Base-by-base conservation (phyloP, 1,284 basidiomycete genomes). In the Ustilago curta region DNA sequence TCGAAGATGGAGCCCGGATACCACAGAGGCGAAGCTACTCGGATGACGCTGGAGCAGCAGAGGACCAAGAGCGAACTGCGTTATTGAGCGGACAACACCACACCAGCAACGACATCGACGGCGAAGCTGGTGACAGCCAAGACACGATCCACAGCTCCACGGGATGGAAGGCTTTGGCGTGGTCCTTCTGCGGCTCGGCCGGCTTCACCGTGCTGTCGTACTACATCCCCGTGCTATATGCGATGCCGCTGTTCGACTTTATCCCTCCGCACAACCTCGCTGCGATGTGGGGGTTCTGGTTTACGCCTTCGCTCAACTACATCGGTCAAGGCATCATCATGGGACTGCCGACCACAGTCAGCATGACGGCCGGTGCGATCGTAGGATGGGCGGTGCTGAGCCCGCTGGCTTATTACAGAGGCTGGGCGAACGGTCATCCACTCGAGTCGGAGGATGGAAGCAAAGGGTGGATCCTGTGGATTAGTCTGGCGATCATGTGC, bases 311-410 rank as follows among this genome's bases (percentile, higher is more conserved):
- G 83, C 87, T 97, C 49, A 93, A 92, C 3, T 80, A 80, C 48
- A 74, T 77, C 47, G 76, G 63, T 8, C 64, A 76, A 91, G 93
- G 95, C 5, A 95, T 98, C 74, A 98, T 98, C 83, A 98, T 98
- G 96, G 95, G 95, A 4, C 92, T 96, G 76, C 93, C 94, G 0
- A 97, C 94, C 0, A 95, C 94, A 0, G 83, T 96, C 29, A 93
- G 92, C 82, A 97, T 98, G 95, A 95, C 92, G 27, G 77, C 92
- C 89, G 95, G 95, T 39, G 97, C 97, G 92, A 77, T 98, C n/a
- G 90, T 93, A 1, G 95, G 95, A 14, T 98, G 96, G 95, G 94
- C 90, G 3, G 86, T 98, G 25, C 88, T 98, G 21, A 94, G 93
- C 0, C 95, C 95, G 0, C 82, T 97, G 12, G 89, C 94, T 1